Evolutionary conservation across 2,329 filamentous ascomycete species (phyloP).

Genomic region (Corniculantispora saksenae): DNA sequence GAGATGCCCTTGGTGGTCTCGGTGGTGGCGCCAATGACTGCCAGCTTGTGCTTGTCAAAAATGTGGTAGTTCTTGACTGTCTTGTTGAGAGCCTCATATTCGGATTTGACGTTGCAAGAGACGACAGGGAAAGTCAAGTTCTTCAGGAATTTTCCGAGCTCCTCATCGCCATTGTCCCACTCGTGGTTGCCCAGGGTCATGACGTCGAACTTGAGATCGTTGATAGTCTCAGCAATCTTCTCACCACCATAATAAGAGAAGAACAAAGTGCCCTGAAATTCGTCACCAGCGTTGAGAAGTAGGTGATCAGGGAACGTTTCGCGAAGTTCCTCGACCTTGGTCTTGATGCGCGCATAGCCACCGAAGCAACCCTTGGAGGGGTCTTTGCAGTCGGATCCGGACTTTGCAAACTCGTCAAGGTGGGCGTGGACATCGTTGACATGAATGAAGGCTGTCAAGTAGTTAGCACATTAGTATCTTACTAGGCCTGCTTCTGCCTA

Average conservation of each 20-base stretch:
- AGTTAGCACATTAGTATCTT: not conserved
- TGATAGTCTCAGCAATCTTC: constrained; percentile 68
- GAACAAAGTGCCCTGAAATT: constrained; percentile 69
- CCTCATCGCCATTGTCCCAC: constrained; percentile 65
- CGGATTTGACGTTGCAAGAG: constrained; percentile 63
- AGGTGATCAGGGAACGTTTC: constrained; percentile 60
- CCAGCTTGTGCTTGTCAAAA: constrained; percentile 61
- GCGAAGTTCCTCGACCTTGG: constrained; percentile 57
- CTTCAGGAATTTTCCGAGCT: constrained; percentile 60
- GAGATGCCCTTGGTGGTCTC: constrained; percentile 59
- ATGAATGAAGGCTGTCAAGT: constrained; percentile 59
- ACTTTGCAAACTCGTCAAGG: constrained; percentile 62
- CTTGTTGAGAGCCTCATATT: constrained; percentile 58
- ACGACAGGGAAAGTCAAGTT: constrained; percentile 67
- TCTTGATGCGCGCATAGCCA: constrained; percentile 65
- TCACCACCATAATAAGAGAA: constrained; percentile 67
- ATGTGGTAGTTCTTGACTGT: constrained; percentile 67
- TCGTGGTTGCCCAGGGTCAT: constrained; percentile 71
- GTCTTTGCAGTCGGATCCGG: constrained; percentile 61
- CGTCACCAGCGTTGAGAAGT: constrained; percentile 67
- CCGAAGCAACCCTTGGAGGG: constrained; percentile 61
- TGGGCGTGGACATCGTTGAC: constrained; percentile 71
- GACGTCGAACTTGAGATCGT: constrained; percentile 65
- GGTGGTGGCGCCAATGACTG: constrained; percentile 66
- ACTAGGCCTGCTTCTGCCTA: not conserved